Conservation (phyloP, 805 yeast species). For the Candida silvicultrix region DNA sequence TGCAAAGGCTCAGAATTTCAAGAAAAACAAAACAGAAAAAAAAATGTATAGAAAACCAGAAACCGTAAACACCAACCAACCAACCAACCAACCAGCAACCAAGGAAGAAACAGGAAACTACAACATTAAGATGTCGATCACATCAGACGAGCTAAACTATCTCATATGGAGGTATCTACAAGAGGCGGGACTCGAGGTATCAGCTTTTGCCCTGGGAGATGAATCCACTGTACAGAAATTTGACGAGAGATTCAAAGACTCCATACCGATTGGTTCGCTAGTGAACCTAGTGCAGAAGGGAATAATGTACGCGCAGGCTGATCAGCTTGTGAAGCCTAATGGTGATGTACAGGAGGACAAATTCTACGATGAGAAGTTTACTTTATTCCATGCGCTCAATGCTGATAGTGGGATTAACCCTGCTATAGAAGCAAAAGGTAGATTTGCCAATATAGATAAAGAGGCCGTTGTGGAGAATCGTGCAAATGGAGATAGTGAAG, state of each 20-base stretch:
- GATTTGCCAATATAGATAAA: slow-evolving; percentile 17
- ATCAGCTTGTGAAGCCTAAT: slow-evolving; percentile 40
- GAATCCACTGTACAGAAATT: slow-evolving; percentile 57
- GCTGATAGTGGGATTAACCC: slow-evolving; percentile 31
- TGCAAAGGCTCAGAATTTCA: too few species aligned
- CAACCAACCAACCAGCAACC: too few species aligned
- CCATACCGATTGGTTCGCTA: slow-evolving; percentile 72
- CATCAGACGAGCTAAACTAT: slow-evolving; percentile 82
- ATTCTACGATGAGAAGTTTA: slow-evolving; percentile 29
- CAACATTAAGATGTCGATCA: slow-evolving; percentile 53
- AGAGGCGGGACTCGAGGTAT: slow-evolving; percentile 70
- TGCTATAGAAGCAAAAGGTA: slow-evolving; percentile 22
- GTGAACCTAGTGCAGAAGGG: slow-evolving; percentile 86
- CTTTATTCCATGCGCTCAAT: slow-evolving; percentile 49
- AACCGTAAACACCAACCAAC: too few species aligned
- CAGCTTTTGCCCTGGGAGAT: slow-evolving; percentile 77
- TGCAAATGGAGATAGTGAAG: neutral
- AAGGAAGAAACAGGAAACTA: too few species aligned
- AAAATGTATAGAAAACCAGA: neutral
- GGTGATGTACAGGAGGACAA: slow-evolving; percentile 24
- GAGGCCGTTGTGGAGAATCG: slow-evolving; percentile 9
- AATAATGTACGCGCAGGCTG: slow-evolving; percentile 67
- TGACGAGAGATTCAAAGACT: slow-evolving; percentile 42
- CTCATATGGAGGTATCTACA: slow-evolving; percentile 89
- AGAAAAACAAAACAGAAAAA: too few species aligned